phyloP scores from a whole-genome alignment of 495 filamentous ascomycete species.

The Aspergillus steynii region DNA sequence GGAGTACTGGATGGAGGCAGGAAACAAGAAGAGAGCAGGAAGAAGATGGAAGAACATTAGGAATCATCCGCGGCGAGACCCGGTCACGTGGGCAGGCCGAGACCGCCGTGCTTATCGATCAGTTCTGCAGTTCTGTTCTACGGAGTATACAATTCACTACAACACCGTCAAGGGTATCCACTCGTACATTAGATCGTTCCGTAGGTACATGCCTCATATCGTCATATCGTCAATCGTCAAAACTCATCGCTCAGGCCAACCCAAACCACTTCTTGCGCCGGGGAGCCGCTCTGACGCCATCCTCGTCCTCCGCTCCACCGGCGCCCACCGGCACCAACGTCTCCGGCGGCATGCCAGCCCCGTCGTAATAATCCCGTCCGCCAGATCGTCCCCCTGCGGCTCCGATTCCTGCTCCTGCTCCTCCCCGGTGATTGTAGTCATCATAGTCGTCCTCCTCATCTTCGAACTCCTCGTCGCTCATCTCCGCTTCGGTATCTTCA shows the following conservation, averaged over 20 bases:
- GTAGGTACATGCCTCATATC: background rate
- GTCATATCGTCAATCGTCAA: slow-evolving; percentile 9
- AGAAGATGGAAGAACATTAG: background rate
- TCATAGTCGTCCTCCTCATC: slow-evolving; percentile 14
- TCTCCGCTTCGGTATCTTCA: slow-evolving; percentile 22
- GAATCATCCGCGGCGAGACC: slow-evolving; percentile 4
- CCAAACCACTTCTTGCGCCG: slow-evolving; percentile 45
- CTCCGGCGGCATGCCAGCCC: slow-evolving; percentile 16
- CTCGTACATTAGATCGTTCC: slow-evolving; percentile 6
- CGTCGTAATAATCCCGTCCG: slow-evolving; percentile 18
- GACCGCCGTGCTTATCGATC: slow-evolving; percentile 16
- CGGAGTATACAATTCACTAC: too few species aligned
- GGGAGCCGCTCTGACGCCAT: slow-evolving; percentile 13
- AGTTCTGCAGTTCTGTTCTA: background rate
- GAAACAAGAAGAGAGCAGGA: background rate
- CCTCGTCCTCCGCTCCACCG: slow-evolving; percentile 17
- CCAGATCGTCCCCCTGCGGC: slow-evolving; percentile 21
- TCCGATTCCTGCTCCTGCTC: background rate
- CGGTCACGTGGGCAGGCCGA: slow-evolving; percentile 7
- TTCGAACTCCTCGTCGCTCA: slow-evolving; percentile 27
- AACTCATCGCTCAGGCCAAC: slow-evolving; percentile 19
- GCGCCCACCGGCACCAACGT: slow-evolving; percentile 17
- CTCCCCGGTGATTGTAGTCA: slow-evolving; percentile 5
- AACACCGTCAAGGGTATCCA: too few species aligned
- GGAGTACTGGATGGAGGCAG: background rate